A percentile compares a stretch with the other conserved stretches of the same genome.
phyloP scores from a whole-genome alignment of 2,329 filamentous ascomycete species.

The Alternaria panax region DNA sequence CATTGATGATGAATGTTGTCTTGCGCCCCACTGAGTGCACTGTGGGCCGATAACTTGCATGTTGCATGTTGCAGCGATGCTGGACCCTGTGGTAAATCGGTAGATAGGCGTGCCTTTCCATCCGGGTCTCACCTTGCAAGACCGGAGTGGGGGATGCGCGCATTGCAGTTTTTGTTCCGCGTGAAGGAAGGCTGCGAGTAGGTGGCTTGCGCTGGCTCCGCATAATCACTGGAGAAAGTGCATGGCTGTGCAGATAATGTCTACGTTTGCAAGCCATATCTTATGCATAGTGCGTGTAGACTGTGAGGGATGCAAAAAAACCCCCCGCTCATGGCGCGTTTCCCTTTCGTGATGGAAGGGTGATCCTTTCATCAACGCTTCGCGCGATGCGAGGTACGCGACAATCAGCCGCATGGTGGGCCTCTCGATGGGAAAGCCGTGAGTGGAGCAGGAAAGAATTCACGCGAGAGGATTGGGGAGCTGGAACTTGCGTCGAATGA shows the following conservation, averaged over 20 bases:
- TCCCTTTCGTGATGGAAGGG: not conserved
- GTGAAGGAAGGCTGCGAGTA: not conserved
- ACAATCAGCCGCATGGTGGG: constrained; percentile 2
- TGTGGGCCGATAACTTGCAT: constrained; percentile 2
- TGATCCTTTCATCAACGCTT: constrained; percentile 6
- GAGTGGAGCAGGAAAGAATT: not conserved
- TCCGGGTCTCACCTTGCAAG: not conserved
- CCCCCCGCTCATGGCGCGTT: constrained; percentile 1
- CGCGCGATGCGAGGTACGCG: constrained; percentile 11
- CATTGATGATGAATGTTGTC: not conserved
- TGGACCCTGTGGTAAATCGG: constrained; percentile 6
- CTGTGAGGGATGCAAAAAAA: not conserved
- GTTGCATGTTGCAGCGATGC: not conserved
- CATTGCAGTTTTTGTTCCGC: not conserved
- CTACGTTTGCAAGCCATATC: not conserved
- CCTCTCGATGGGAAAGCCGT: not conserved
- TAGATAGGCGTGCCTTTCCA: not conserved
- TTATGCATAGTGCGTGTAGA: not conserved
- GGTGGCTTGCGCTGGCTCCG: constrained; percentile 1
- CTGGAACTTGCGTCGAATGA: not conserved
- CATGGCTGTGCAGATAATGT: not conserved
- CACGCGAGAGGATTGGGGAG: not conserved
- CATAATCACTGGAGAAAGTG: not conserved
- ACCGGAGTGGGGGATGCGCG: not conserved
- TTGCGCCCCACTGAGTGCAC: not conserved